Conservation (phyloP, 1,284 basidiomycete genomes). For the Takashimella tepidaria region DNA sequence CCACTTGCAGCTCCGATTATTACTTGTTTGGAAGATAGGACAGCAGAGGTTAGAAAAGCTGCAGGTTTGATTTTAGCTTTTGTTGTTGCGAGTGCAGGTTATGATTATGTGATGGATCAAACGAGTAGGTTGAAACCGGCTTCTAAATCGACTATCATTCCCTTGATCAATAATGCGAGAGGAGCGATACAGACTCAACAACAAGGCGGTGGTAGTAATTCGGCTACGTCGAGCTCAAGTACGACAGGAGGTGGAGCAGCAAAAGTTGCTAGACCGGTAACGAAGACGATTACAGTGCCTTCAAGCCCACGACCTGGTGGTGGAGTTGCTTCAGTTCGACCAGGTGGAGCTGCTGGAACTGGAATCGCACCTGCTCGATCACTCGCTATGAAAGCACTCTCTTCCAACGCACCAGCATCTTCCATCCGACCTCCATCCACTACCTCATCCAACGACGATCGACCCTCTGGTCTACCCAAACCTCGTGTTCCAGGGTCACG, state of each 20-base stretch:
- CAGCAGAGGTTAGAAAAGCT: conserved; percentile 83
- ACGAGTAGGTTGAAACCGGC: conserved; percentile 86
- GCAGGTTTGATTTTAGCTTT: conserved; percentile 76
- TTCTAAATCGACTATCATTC: conserved; percentile 75
- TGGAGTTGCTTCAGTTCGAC: conserved; percentile 11
- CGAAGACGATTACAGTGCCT: conserved; percentile 8
- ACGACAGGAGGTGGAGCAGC: not conserved
- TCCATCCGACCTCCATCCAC: conserved; percentile 12
- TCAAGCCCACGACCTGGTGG: conserved; percentile 20
- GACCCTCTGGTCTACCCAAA: conserved; percentile 25
- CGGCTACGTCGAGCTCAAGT: conserved; percentile 3
- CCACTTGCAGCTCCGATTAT: conserved; percentile 69
- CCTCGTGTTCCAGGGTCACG: conserved; percentile 20
- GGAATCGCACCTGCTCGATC: conserved; percentile 31
- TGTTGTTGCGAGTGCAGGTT: conserved; percentile 72
- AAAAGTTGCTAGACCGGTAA: conserved; percentile 10
- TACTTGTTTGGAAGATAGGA: conserved; percentile 84
- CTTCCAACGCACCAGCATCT: conserved; percentile 13
- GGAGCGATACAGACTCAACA: conserved; percentile 33
- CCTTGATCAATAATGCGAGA: conserved; percentile 69
- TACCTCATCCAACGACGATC: conserved; percentile 24
- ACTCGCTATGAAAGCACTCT: conserved; percentile 42
- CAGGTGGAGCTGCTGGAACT: not conserved
- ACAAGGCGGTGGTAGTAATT: not conserved
- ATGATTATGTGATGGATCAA: conserved; percentile 79